phyloP scores from a whole-genome alignment of 2,329 filamentous ascomycete genomes.

The Coniella vitis region DNA sequence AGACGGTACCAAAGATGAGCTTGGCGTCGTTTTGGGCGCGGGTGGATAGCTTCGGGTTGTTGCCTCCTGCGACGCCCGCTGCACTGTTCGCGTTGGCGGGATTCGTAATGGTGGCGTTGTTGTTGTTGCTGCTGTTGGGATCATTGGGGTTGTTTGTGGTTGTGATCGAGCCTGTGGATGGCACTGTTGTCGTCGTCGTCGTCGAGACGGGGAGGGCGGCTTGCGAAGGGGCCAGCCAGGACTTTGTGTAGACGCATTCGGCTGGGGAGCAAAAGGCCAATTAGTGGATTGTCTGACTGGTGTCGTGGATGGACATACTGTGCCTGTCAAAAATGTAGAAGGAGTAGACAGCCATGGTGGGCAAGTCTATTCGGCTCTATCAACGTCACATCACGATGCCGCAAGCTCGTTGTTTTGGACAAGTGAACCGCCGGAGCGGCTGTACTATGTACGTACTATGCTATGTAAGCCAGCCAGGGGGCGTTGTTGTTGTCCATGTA shows the following conservation, averaged over 20 bases:
- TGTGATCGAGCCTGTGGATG: too few species aligned
- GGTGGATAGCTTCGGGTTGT: conserved; percentile 7
- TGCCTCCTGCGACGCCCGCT: neutral
- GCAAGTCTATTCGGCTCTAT: conserved; percentile 4
- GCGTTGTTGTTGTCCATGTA: too few species aligned
- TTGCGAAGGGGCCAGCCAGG: conserved; percentile 58
- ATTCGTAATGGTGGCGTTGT: conserved; percentile 7
- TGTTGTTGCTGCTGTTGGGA: conserved; percentile 3
- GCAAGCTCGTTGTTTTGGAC: conserved; percentile 5
- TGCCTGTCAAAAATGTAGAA: conserved; percentile 99
- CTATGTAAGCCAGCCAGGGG: too few species aligned
- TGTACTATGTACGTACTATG: neutral
- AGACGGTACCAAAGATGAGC: conserved; percentile 93
- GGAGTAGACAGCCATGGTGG: conserved; percentile 83
- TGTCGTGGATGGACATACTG: conserved; percentile 50
- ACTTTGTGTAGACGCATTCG: conserved; percentile 92
- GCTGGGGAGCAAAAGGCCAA: conserved; percentile 44
- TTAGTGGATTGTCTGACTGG: neutral
- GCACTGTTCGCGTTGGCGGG: too few species aligned
- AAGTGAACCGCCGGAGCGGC: neutral
- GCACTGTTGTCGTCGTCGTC: conserved; percentile 8
- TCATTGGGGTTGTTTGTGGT: too few species aligned
- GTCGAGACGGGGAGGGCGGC: conserved; percentile 30
- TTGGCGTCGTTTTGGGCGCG: conserved; percentile 72
- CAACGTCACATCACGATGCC: conserved; percentile 11